Base-by-base conservation (phyloP, 306 rosid species). In the Arachis hypogaea region DNA sequence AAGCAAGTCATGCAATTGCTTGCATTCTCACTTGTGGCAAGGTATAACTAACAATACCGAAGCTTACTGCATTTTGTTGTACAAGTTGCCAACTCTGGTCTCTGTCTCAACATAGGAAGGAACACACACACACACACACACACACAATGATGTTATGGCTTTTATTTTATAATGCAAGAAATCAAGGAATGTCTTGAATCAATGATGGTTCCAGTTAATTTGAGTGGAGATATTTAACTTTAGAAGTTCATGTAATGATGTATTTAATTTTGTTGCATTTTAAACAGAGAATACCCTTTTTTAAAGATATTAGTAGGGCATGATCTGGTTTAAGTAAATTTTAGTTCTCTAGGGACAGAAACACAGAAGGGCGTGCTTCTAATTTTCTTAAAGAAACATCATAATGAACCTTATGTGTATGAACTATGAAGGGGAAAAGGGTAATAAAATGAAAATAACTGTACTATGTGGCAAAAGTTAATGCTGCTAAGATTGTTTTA, bases 1-100 rank as follows among this genome's bases (percentile, higher is more conserved):
- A 93, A 86, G 90, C 90, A 10, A 93, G 98, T 80, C 98, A 93
- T 83, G 98, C 98, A 43, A 71, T 93, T 69, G 98, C 96, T 81
- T 93, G 98, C 90, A 76, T 30, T 78, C 98, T 93, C 75, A 93
- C 98, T n/a, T 93, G 97, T 82, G 98, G 98, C 78, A 29, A 87
- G 86, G 98, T 93, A 77, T 76, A 74, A 72, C 44, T 43, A n/a
- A 56, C 51, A 60, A 28, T 46, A 14, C 54, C 55, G 7, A 63
- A 47, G 18, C 68, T 69, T 83, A 41, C 61, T 71, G 9, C 69
- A 45, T 65, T 80, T 68, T 71, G 59, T 18, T 69, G 59, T 75
- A 30, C 57, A 58, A n/a, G 60, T 66, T 11, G 69, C 74, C 46
- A 50, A 49, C 63, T 5, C 11, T 36, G 43, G 30, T 56, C 73